Percentiles rank a stretch among this genome's conserved stretches.
phyloP scores from a whole-genome alignment of 495 filamentous ascomycete species.

The Hypoxylon subgilvum region DNA sequence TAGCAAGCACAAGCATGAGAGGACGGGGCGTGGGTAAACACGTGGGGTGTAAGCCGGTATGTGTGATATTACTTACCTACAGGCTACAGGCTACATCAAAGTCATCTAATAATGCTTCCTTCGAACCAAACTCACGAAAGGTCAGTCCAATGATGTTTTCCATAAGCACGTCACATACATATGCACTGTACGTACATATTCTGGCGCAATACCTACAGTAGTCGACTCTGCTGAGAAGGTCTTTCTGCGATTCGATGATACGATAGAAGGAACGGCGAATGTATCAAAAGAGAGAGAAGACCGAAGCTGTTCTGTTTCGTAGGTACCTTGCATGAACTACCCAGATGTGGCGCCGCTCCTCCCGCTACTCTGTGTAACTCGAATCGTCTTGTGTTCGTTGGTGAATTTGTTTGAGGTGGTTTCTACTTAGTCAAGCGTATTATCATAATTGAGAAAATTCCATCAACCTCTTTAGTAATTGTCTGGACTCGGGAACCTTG shows the following conservation, averaged over 20 bases:
- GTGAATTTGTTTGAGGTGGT: slow-evolving; percentile 3
- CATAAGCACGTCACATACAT: slow-evolving; percentile 2
- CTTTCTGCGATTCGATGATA: slow-evolving; percentile 21
- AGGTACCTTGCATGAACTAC: slow-evolving; percentile 7
- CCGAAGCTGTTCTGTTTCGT: slow-evolving; percentile 6
- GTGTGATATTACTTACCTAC: slow-evolving; percentile 12
- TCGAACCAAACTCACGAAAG: slow-evolving; percentile 13
- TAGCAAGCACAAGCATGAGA: slow-evolving; percentile 11
- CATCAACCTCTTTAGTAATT: slow-evolving; percentile 10
- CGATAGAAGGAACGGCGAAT: slow-evolving; percentile 13
- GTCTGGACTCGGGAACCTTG: slow-evolving; percentile 2
- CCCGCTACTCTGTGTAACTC: slow-evolving; percentile 17
- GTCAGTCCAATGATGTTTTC: slow-evolving; percentile 5
- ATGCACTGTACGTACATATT: slow-evolving; percentile 5
- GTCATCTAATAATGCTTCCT: slow-evolving; percentile 12
- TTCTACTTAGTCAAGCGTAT: slow-evolving; percentile 5
- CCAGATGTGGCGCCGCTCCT: slow-evolving; percentile 3
- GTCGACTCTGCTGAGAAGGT: no score
- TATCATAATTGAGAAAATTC: neutral
- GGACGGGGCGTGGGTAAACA: slow-evolving; percentile 29
- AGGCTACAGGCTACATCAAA: neutral
- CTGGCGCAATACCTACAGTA: neutral
- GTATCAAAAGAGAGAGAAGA: neutral
- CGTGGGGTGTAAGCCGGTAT: slow-evolving; percentile 23
- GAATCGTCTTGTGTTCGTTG: slow-evolving; percentile 7